A percentile compares a stretch with the other conserved stretches of the same genome.
Evolutionary conservation across 352 stramenopile species (phyloP).

Genomic region (Thalassiosira sp.): DNA sequence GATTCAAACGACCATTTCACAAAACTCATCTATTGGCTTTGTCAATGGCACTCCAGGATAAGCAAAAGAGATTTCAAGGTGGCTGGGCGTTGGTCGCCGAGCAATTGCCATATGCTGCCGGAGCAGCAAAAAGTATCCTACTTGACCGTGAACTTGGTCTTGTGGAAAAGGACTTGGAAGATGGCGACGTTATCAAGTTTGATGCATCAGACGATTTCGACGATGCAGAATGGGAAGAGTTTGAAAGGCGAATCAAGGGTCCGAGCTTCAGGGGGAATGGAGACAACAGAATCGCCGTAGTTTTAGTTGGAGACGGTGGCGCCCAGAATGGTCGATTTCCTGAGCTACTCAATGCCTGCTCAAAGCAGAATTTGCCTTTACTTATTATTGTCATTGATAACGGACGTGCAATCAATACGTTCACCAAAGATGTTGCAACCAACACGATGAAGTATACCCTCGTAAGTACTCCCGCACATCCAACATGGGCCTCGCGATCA

Average conservation of each 20-base stretch:
- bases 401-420: constrained; percentile 89
- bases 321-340: constrained; percentile 87
- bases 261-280: constrained; percentile 1
- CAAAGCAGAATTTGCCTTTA: constrained; percentile 88
- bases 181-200: constrained; percentile 68
- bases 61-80: constrained; percentile 85
- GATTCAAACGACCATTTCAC: constrained; percentile 28
- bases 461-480: too few relatives aligned
- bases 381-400: constrained; percentile 90
- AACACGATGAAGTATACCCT: constrained; percentile 61
- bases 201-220: constrained; percentile 48
- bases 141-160: constrained; percentile 83
- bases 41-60: constrained; percentile 59
- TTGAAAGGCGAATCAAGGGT: constrained; percentile 63
- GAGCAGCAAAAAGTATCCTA: constrained; percentile 86
- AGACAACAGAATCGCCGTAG: constrained; percentile 85
- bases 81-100: constrained; percentile 88
- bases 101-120: constrained; percentile 86
- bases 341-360: constrained; percentile 86
- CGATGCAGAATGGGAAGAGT: constrained; percentile 60
- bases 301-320: constrained; percentile 88
- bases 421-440: constrained; percentile 86
- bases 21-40: constrained; percentile 5
- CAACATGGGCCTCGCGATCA: too few relatives aligned
- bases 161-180: constrained; percentile 66